phyloP scores from a whole-genome alignment of 306 rosid genomes.

The Luffa aegyptiaca region DNA sequence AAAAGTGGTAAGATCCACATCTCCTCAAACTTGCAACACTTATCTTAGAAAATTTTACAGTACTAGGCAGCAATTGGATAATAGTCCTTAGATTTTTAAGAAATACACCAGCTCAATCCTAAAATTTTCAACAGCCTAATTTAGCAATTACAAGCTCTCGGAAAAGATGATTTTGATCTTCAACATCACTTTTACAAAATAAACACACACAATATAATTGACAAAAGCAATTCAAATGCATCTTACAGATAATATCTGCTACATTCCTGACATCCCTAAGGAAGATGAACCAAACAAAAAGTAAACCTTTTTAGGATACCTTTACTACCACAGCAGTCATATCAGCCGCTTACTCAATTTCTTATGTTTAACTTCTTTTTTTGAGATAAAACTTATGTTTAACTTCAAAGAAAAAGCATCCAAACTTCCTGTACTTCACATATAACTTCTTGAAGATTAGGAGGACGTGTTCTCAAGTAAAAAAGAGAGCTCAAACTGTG shows the following conservation, averaged over 20 bases:
- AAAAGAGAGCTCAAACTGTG: background rate
- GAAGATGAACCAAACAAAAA: background rate
- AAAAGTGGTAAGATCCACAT: too few species aligned
- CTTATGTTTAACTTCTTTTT: too few species aligned
- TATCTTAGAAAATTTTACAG: too few species aligned
- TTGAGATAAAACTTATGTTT: too few species aligned
- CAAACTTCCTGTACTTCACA: background rate
- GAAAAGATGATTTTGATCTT: background rate
- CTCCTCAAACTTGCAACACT: too few species aligned
- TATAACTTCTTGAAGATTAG: background rate
- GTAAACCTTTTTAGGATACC: background rate
- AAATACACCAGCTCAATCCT: background rate
- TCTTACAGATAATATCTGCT: background rate
- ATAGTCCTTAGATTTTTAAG: background rate
- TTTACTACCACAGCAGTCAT: background rate
- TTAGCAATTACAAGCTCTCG: background rate
- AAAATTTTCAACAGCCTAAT: background rate
- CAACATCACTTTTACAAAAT: background rate
- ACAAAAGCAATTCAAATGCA: background rate
- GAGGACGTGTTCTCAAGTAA: background rate
- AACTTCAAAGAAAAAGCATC: background rate
- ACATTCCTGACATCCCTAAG: background rate
- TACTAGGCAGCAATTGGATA: background rate
- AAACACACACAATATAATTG: background rate
- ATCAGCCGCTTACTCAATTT: background rate